phyloP scores from a whole-genome alignment of 2,329 filamentous ascomycete genomes.

The Cordyceps cateniannulata region DNA sequence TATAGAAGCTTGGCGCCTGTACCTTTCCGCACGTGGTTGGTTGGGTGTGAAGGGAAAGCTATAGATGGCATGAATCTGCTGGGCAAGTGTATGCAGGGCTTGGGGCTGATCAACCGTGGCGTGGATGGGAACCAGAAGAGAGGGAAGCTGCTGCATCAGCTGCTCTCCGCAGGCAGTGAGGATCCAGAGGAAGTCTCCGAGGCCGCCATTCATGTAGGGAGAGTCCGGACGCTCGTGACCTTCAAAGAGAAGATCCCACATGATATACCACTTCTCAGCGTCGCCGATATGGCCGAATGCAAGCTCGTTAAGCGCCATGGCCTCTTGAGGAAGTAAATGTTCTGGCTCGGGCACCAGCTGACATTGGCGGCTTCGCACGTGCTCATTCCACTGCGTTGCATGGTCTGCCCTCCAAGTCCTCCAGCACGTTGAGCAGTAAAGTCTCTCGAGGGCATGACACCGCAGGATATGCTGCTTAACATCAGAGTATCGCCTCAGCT shows the following conservation, averaged over 20 bases:
- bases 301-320: background rate
- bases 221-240: background rate
- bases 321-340: background rate
- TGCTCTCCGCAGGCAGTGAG: background rate
- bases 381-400: background rate
- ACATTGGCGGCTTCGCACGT: background rate
- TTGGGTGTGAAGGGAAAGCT: background rate
- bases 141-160: background rate
- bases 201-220: background rate
- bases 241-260: constrained; percentile 9
- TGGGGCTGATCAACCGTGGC: background rate
- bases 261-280: constrained; percentile 1
- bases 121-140: background rate
- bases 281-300: background rate
- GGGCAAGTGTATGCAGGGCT: background rate
- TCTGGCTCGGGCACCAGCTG: background rate
- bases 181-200: background rate
- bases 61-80: background rate
- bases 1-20: background rate
- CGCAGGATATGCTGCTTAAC: constrained; percentile 5
- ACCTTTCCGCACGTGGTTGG: background rate
- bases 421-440: constrained; percentile 4
- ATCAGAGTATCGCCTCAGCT: background rate
- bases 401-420: background rate
- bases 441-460: background rate